A percentile compares a stretch with the other conserved stretches of the same genome.
Evolutionary conservation across 257 asterid species (phyloP).

Genomic region (Striga asiatica): DNA sequence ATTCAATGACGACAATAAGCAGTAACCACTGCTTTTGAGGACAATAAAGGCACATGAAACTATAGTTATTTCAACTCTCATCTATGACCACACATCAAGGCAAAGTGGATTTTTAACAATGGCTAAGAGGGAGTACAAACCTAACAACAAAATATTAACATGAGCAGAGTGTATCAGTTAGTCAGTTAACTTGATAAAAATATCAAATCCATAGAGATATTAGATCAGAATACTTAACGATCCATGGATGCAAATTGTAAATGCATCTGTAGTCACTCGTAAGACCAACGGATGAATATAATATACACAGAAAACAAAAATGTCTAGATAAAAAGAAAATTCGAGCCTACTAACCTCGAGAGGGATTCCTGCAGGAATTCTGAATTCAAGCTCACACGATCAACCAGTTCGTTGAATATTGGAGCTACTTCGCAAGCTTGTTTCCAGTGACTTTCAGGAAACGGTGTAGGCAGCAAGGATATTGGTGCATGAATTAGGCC

Average conservation of each 20-base stretch:
- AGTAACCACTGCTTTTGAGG: neutral
- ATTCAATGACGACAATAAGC: neutral
- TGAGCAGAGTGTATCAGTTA: neutral
- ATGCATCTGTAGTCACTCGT: no score
- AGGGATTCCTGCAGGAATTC: slow-evolving; percentile 82
- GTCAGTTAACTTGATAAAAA: no score
- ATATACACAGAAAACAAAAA: neutral
- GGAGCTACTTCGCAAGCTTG: slow-evolving; percentile 97
- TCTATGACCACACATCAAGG: neutral
- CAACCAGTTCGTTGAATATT: slow-evolving; percentile 81
- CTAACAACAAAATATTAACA: neutral
- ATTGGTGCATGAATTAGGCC: slow-evolving; percentile 85
- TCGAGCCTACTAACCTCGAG: slow-evolving; percentile 43
- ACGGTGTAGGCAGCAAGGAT: slow-evolving; percentile 62
- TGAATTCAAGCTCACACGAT: slow-evolving; percentile 82
- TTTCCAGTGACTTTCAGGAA: slow-evolving; percentile 65
- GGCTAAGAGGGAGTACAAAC: neutral
- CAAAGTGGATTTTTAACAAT: neutral
- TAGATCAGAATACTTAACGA: neutral
- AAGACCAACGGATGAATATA: neutral
- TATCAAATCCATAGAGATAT: neutral
- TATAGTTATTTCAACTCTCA: neutral
- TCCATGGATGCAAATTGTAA: neutral
- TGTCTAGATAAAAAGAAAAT: neutral
- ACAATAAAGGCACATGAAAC: neutral